A percentile compares a stretch with the other conserved stretches of the same genome.
Conservation (phyloP, 148 eudicot genomes). For the Arbutus unedo region DNA sequence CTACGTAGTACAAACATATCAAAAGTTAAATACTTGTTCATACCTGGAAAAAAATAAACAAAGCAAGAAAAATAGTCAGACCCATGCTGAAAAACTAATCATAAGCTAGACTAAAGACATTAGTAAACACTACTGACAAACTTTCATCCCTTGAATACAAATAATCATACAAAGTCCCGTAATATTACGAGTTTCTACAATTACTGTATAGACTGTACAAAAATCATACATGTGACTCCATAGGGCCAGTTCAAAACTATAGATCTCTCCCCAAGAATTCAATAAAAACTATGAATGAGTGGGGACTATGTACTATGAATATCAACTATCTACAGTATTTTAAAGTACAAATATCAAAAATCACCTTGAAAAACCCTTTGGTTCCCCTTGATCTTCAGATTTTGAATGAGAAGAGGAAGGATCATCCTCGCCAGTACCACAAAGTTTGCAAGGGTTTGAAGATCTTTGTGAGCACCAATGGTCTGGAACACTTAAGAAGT, state of each 20-base stretch:
- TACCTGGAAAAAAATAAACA: not conserved
- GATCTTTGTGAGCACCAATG: slow-evolving; percentile 82
- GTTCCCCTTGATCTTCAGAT: slow-evolving; percentile 28
- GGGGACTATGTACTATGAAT: slow-evolving; percentile 25
- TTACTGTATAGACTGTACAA: slow-evolving; percentile 26
- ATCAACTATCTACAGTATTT: slow-evolving; percentile 45
- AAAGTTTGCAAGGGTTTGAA: slow-evolving; percentile 67
- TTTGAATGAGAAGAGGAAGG: slow-evolving; percentile 22
- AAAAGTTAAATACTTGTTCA: not conserved
- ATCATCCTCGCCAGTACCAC: slow-evolving; percentile 42
- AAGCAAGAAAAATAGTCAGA: not conserved
- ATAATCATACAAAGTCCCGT: slow-evolving; percentile 4
- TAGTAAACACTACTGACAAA: not conserved
- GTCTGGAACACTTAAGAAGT: slow-evolving; percentile 81
- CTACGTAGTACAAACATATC: not conserved
- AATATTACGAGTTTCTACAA: slow-evolving; percentile 20
- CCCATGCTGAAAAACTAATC: not conserved
- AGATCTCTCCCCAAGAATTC: slow-evolving; percentile 37
- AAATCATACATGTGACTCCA: slow-evolving; percentile 12
- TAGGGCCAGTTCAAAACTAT: slow-evolving; percentile 20
- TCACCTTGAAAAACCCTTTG: slow-evolving; percentile 20
- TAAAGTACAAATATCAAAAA: slow-evolving; percentile 7
- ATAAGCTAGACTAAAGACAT: not conserved
- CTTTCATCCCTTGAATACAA: slow-evolving; percentile 9
- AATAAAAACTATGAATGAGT: slow-evolving; percentile 48